A percentile compares a stretch with the other conserved stretches of the same genome.
phyloP scores from a whole-genome alignment of 768 basidiomycete species.

The Pulveroboletus frians region DNA sequence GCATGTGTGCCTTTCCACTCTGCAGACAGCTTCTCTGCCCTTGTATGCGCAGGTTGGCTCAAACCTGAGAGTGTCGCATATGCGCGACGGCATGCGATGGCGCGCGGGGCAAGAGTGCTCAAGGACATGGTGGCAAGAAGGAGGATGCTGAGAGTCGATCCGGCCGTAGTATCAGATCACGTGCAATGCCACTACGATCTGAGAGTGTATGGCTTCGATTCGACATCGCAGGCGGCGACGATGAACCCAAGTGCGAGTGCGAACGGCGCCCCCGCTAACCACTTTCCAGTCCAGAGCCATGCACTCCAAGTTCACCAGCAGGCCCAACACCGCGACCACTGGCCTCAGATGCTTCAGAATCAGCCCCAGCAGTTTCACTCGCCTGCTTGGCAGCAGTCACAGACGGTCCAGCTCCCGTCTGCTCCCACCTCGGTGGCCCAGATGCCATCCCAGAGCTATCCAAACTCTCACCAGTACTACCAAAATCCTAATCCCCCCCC shows the following conservation, averaged over 20 bases:
- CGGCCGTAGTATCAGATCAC: conserved; percentile 8
- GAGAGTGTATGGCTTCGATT: background rate
- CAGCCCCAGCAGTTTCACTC: conserved; percentile 27
- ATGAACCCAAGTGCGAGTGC: conserved; percentile 17
- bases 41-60: conserved; percentile 49
- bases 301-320: conserved; percentile 19
- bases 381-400: conserved; percentile 30
- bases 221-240: background rate
- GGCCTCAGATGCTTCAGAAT: conserved; percentile 23
- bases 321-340: conserved; percentile 17
- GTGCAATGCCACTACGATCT: background rate
- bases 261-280: conserved; percentile 16
- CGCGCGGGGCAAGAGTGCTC: conserved; percentile 3
- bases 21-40: conserved; percentile 64
- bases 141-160: conserved; percentile 6
- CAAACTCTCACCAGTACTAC: conserved; percentile 17
- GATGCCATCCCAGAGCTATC: conserved; percentile 15
- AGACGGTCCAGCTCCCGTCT: conserved; percentile 29
- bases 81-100: conserved; percentile 25
- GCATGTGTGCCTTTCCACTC: conserved; percentile 87
- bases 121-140: conserved; percentile 18
- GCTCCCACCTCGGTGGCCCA: conserved; percentile 30
- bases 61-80: conserved; percentile 49
- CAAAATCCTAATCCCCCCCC: conserved; percentile 18
- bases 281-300: conserved; percentile 10